Base-by-base conservation (phyloP, 2,329 filamentous ascomycete species). In the Pseudocercospora vitis region DNA sequence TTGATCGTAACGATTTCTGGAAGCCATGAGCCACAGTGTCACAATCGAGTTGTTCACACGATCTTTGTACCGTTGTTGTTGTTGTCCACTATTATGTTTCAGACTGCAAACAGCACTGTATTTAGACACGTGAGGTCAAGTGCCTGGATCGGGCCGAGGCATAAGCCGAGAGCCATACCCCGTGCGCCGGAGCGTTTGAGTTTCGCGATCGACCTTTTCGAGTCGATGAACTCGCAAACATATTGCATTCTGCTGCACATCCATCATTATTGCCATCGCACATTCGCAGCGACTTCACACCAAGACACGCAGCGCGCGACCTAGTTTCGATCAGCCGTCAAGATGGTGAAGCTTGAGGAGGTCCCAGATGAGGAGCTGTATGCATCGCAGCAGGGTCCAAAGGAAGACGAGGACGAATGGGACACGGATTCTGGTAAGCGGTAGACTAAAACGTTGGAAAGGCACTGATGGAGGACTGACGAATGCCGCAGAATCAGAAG, bases 301-400 rank as follows among this genome's bases (percentile, higher is more conserved):
- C 9, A 5, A 19, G n/a, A 6, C 40, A 29, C 24, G n/a, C 21
- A 6, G 40, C 5, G 9, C 23, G 2, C 37, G 7, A 40, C 23
- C 37, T 24, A 21, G 7, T 19, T n/a, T n/a, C n/a, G n/a, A n/a
- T 29, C 21, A 14, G 24, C 24, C 21, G 51, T 53, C 76, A 85
- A 74, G 67, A 96, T 97, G 92, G 92, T 97, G 74, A 90, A 92
- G 76, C 89, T 97, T 71, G 89, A 90, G 71, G 92, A 97, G 80
- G 92, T 97, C 70, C 87, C 95, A 72, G 92, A 97, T 73, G 91
- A 96, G 81, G 89, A 95, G 76, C 95, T 96, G 80, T 81, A 87
- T 76, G 78, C 83, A 73, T 77, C 81, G 65, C 85, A 87, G 74
- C 76, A 80, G 63, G 85, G 87, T 68, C 76, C 84, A 21, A 60